Evolutionary conservation across 2,329 filamentous ascomycete species (phyloP).

Genomic region (Botrytis paeoniae): DNA sequence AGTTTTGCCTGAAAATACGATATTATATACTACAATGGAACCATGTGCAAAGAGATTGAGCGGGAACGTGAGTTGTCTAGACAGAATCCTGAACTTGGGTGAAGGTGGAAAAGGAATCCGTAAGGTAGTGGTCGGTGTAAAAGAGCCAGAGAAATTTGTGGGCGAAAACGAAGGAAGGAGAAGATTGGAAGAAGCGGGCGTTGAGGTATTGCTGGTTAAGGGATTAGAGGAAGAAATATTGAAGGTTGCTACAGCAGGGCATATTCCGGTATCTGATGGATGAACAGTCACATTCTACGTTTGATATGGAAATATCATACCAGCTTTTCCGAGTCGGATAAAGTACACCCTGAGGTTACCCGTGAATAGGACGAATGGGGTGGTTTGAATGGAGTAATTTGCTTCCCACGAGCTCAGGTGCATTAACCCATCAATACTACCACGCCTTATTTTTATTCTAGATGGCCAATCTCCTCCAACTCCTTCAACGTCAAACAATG

Average conservation of each 20-base stretch:
- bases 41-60: conserved; percentile 73
- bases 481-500: too few species aligned
- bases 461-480: not conserved
- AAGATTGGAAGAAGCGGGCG: conserved; percentile 67
- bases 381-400: not conserved
- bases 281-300: not conserved
- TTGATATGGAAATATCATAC: not conserved
- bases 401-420: not conserved
- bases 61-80: conserved; percentile 73
- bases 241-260: conserved; percentile 77
- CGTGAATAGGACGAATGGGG: too few species aligned
- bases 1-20: conserved; percentile 51
- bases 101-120: conserved; percentile 48
- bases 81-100: conserved; percentile 66
- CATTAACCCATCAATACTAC: not conserved
- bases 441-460: not conserved
- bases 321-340: not conserved
- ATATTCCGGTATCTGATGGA: conserved; percentile 40
- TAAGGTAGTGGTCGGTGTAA: conserved; percentile 81
- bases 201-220: conserved; percentile 68
- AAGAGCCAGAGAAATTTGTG: conserved; percentile 89
- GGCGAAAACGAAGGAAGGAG: conserved; percentile 71
- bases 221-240: conserved; percentile 82
- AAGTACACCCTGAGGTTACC: not conserved
- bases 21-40: conserved; percentile 90